Evolutionary conservation across 495 filamentous ascomycete genomes (phyloP), one percentile per base, ranked within the genome.

Genomic region (Daldinia vernicosa): DNA sequence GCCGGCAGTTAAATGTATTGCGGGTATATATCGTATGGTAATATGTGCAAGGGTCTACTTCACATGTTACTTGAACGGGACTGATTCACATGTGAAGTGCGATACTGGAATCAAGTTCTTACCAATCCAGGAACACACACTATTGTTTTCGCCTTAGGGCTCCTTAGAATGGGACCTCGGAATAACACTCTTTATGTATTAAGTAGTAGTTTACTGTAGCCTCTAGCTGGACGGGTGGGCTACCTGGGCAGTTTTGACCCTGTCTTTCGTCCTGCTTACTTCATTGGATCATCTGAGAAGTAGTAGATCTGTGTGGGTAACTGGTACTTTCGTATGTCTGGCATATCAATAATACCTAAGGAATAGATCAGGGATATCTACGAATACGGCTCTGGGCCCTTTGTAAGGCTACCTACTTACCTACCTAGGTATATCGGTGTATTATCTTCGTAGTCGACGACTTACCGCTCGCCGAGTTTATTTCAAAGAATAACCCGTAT

Each of bases 31-130:
- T 53, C 15, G 50, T 53, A 24, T 53, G 5, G 17, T 30, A 30
- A 17, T 47, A 47, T 47, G 26, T 30, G 27, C 50, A 28, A 53
- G 50, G 50, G 26, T 53, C 26, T n/a, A 53, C 27, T 30, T 53
- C 50, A 53, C 14, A 53, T 12, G 24, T 53, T 53, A 28, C 50
- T 30, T n/a, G 50, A 30, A 53, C 14, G 27, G 24, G 27, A 5
- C 5, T 15, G 12, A 28, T 53, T 30, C 6, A 53, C 24, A 53
- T 53, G 50, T 53, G 6, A 30, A 6, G 11, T 27, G 3, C 27
- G 28, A 52, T n/a, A 28, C 12, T 28, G 15, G 24, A n/a, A 53
- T 53, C 30, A 53, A 30, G 50, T 53, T 53, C 50, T 53, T 30
- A 30, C 50, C 12, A 4, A 53, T 26, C 26, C n/a, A 27, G 24